Evolutionary conservation across 75 land plant species (phyloP), one percentile per base, ranked within the genome.

Genomic region (Isoetes taiwanensis): DNA sequence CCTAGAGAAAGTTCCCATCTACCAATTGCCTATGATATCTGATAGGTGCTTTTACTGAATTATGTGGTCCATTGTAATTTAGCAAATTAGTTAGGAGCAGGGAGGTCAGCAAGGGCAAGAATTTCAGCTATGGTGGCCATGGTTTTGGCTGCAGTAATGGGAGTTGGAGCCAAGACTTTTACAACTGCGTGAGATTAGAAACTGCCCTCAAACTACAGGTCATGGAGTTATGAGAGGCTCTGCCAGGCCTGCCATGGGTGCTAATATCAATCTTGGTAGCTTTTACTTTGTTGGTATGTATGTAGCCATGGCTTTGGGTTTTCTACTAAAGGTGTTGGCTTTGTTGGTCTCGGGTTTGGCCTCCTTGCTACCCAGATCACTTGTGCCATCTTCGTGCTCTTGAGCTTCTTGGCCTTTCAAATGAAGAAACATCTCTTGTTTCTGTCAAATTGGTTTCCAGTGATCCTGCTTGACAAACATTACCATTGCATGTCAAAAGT

Each of bases 1-100:
- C n/a, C n/a, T n/a, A n/a, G n/a, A n/a, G n/a, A n/a, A n/a, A n/a
- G n/a, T n/a, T n/a, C n/a, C n/a, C n/a, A n/a, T n/a, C n/a, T n/a
- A n/a, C n/a, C n/a, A n/a, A n/a, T n/a, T n/a, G n/a, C n/a, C n/a
- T n/a, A n/a, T n/a, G n/a, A n/a, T n/a, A n/a, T n/a, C n/a, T n/a
- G n/a, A n/a, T n/a, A n/a, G n/a, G n/a, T n/a, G n/a, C n/a, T n/a
- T n/a, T n/a, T 79, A 2, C 70, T 80, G 0, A 76, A 73, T 67
- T 56, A 72, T 57, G 75, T 66, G 17, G 83, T 80, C 23, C 76
- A 78, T 9, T 76, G 76, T 0, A 38, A 79, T 21, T 78, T 80
- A 11, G 73, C 79, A 0, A 76, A 80, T 37, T 76, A 80, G 35
- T 50, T 80, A 0, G 83, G 83, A 0, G 83, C 79, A 1, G 41